Conservation (phyloP, 257 asterid species). For the Cordia subcordata region DNA sequence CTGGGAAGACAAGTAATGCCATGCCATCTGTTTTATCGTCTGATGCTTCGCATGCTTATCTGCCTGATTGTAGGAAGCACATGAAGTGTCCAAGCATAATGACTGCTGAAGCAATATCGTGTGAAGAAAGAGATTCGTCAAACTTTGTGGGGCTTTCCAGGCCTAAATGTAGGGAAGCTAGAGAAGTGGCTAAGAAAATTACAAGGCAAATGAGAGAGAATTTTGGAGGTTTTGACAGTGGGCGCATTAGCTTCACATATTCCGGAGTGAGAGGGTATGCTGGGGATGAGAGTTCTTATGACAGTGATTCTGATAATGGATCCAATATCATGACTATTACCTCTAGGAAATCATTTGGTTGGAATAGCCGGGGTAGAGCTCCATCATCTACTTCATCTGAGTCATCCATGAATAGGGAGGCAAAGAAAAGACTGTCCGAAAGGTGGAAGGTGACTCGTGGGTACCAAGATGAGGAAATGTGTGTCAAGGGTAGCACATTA, state of each 20-base stretch:
- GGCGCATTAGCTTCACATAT: constrained; percentile 31
- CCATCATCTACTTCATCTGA: constrained; percentile 39
- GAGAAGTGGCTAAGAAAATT: constrained; percentile 59
- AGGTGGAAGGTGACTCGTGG: constrained; percentile 75
- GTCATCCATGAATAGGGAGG: constrained; percentile 65
- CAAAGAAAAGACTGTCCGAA: constrained; percentile 73
- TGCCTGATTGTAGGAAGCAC: constrained; percentile 28
- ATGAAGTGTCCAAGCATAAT: constrained; percentile 27
- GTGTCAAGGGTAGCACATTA: constrained; percentile 54
- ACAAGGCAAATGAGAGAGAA: constrained; percentile 54
- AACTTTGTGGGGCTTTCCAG: constrained; percentile 25
- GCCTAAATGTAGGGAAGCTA: constrained; percentile 51
- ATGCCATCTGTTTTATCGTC: constrained; percentile 35
- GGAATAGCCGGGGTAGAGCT: constrained; percentile 28
- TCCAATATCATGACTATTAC: constrained; percentile 35
- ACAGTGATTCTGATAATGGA: constrained; percentile 68
- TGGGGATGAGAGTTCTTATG: constrained; percentile 87
- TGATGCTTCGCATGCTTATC: constrained; percentile 28
- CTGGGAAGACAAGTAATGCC: constrained; percentile 14
- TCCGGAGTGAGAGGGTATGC: constrained; percentile 60
- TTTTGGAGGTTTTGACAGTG: constrained; percentile 28
- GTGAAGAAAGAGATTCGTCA: constrained; percentile 36
- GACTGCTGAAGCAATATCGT: constrained; percentile 24
- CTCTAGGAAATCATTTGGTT: constrained; percentile 41
- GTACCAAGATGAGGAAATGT: constrained; percentile 51